A percentile compares a stretch with the other conserved stretches of the same genome.
Evolutionary conservation across 2,329 filamentous ascomycete species (phyloP).

Genomic region (Aspergillus jensenii): DNA sequence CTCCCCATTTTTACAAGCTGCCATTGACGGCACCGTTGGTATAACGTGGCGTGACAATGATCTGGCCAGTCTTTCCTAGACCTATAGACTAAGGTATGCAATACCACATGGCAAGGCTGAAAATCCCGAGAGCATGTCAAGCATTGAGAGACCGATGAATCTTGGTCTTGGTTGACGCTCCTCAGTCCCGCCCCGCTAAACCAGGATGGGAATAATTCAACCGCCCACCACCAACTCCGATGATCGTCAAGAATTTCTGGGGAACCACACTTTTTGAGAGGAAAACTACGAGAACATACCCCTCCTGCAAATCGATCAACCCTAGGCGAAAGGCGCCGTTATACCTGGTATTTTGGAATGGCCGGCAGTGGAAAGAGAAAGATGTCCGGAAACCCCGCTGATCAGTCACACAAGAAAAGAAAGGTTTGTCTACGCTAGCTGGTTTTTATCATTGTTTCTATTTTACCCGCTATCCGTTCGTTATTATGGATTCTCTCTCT

Average conservation of each 20-base stretch:
- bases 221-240: background rate
- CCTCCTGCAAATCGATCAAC: background rate
- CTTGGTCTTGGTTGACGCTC: background rate
- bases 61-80: background rate
- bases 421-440: slow-evolving; percentile 27
- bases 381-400: slow-evolving; percentile 27
- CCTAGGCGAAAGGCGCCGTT: background rate
- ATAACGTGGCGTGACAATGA: background rate
- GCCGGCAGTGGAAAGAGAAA: slow-evolving; percentile 30
- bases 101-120: background rate
- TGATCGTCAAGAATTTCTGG: slow-evolving; percentile 6
- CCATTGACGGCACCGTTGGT: background rate
- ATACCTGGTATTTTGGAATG: slow-evolving; percentile 18
- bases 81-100: background rate
- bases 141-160: background rate
- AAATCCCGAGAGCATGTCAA: background rate
- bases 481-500: slow-evolving; percentile 2
- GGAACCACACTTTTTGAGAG: slow-evolving; percentile 7
- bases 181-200: slow-evolving; percentile 11
- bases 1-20: background rate
- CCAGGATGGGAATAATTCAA: slow-evolving; percentile 10
- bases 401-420: slow-evolving; percentile 31
- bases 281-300: background rate
- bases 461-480: background rate
- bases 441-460: background rate